These are phyloP conservation scores for Clavispora carvajalis DNA, from an alignment of 805 yeast genomes.

Conservation along the genomic window DNA sequence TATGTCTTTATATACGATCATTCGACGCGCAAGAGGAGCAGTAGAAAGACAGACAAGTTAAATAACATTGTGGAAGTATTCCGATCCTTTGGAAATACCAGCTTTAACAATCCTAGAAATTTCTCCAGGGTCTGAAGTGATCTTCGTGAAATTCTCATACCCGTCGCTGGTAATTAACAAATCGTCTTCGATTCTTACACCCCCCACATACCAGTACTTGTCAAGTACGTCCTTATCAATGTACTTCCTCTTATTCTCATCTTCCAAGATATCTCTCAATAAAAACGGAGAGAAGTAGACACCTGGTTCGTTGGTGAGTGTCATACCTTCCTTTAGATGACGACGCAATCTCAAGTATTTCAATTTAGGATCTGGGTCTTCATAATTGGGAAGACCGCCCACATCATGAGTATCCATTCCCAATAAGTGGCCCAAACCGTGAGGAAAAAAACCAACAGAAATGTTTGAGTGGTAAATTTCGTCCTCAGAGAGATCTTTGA, in stretches of 20 bases:
- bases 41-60: no score
- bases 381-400: conserved; percentile 82
- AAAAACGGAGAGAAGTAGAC: conserved; percentile 82
- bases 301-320: conserved; percentile 93
- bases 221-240: conserved; percentile 64
- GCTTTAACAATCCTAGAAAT: conserved; percentile 68
- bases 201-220: conserved; percentile 87
- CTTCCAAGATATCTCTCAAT: conserved; percentile 55
- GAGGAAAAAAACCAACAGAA: conserved; percentile 84
- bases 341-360: conserved; percentile 79
- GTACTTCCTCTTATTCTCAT: conserved; percentile 45
- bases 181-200: conserved; percentile 95
- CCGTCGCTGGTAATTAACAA: conserved; percentile 74
- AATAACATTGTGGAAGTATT: conserved; percentile 55
- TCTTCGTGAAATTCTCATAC: conserved; percentile 71
- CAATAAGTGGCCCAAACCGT: conserved; percentile 88
- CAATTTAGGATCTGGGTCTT: conserved; percentile 74
- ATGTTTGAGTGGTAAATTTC: conserved; percentile 69
- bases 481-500: conserved; percentile 48
- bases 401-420: conserved; percentile 98
- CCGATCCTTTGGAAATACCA: conserved; percentile 59
- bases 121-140: conserved; percentile 83
- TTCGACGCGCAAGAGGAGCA: no score
- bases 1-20: no score
- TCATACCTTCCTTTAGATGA: conserved; percentile 67